Conservation (phyloP, 495 filamentous ascomycete species). For the Jackrogersella multiformis region DNA sequence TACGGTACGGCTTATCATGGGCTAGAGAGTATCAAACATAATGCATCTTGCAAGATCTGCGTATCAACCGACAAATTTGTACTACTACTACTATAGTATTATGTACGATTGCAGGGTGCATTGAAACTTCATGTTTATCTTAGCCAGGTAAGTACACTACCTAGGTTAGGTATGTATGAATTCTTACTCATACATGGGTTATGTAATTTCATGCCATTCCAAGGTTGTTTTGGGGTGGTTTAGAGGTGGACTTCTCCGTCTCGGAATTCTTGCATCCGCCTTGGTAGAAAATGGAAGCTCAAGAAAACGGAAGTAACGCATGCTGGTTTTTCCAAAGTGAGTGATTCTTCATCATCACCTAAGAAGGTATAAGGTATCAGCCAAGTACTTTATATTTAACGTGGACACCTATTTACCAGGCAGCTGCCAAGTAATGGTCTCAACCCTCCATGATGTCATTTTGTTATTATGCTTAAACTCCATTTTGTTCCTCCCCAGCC, state of each 20-base stretch:
- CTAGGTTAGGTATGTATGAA: too few relatives aligned
- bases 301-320: constrained; percentile 6
- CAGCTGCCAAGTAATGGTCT: too few relatives aligned
- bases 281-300: constrained; percentile 20
- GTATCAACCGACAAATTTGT: constrained; percentile 23
- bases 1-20: constrained; percentile 30
- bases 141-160: too few relatives aligned
- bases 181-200: not conserved
- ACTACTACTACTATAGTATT: not conserved
- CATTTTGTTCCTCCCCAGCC: not conserved
- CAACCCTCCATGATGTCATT: constrained; percentile 1
- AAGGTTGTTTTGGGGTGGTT: constrained; percentile 7
- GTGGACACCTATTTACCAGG: too few relatives aligned
- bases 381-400: too few relatives aligned
- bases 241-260: constrained; percentile 15
- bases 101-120: constrained; percentile 10
- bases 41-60: constrained; percentile 36
- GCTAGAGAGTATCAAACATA: constrained; percentile 8
- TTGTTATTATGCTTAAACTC: not conserved
- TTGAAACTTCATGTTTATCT: constrained; percentile 7
- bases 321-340: constrained; percentile 10
- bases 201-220: too few relatives aligned
- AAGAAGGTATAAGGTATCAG: not conserved
- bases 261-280: constrained; percentile 32
- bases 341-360: not conserved